Percentiles rank a stretch among this genome's conserved stretches.
Evolutionary conservation across 2,329 filamentous ascomycete genomes (phyloP).

Genomic region (Diaporthe ampelina): DNA sequence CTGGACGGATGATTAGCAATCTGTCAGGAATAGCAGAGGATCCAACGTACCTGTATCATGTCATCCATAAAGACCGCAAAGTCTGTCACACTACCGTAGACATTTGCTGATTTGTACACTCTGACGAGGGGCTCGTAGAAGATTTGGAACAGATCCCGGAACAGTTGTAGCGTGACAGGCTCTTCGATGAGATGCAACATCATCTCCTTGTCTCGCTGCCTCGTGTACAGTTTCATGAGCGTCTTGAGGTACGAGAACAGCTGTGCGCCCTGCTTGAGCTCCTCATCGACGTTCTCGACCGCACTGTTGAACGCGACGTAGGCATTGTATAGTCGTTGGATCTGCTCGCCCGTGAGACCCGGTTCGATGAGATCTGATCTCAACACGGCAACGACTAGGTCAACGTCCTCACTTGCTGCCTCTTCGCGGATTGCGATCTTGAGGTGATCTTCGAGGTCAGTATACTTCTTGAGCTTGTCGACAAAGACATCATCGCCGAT

Average conservation of each 20-base stretch:
- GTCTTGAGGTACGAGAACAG: conserved; percentile 97
- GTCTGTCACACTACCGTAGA: conserved; percentile 97
- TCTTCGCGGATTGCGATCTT: conserved; percentile 83
- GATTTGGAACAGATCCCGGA: conserved; percentile 96
- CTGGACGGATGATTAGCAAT: conserved; percentile 50
- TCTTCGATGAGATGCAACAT: conserved; percentile 97
- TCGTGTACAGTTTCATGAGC: conserved; percentile 89
- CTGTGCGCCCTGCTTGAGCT: conserved; percentile 89
- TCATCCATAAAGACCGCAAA: conserved; percentile 95
- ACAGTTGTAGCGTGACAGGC: conserved; percentile 94
- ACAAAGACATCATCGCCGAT: conserved; percentile 86
- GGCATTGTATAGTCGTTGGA: conserved; percentile 89
- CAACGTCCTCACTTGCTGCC: conserved; percentile 79
- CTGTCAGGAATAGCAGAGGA: not conserved
- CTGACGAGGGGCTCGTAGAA: conserved; percentile 98
- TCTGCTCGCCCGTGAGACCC: conserved; percentile 79
- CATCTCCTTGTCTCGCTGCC: conserved; percentile 96
- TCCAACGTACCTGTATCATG: conserved; percentile 78
- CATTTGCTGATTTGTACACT: conserved; percentile 98
- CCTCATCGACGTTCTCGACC: conserved; percentile 90
- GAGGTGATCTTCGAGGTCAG: conserved; percentile 78
- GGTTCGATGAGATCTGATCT: conserved; percentile 83
- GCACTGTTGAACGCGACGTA: conserved; percentile 97
- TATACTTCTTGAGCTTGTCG: conserved; percentile 85
- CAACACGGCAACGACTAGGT: conserved; percentile 88